Evolutionary conservation across 2,329 filamentous ascomycete species (phyloP), one percentile per base, ranked within the genome.

Genomic region (Phialophora verrucosa): DNA sequence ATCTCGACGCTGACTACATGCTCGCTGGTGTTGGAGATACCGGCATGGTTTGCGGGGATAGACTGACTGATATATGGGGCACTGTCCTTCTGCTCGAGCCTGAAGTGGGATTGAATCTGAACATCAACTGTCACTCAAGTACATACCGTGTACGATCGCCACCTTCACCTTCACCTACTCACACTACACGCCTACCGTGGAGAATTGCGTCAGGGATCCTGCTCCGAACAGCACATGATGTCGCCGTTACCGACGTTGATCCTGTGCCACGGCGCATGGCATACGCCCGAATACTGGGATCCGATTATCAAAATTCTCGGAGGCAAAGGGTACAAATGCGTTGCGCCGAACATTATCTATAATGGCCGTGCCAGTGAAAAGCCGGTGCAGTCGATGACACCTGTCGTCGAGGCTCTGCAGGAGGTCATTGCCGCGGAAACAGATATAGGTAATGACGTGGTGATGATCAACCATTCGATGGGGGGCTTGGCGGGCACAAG

Each of bases 391-490:
- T 63, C 66, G 23, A 31, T 66, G 38, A 51, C 20, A n/a, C 12
- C 49, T 3, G 59, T 42, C 35, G 35, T 68, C 50, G 42, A 55
- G 1, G 42, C 50, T 29, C 27, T 68, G 32, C 50, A 53, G 38
- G 29, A 50, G 31, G 44, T 65, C 29, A 55, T 68, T 31, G 58
- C 58, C 17, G 31, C 38, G 6, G 63, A 68, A 20, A 66, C 35
- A 20, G 25, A 17, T 17, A 20, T 23, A 10, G 66, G 63, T 42
- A 60, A 66, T 17, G 59, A 68, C 44, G 63, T 68, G 17, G 57
- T 68, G 23, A n/a, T 68, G 42, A 27, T 68, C 56, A 63, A 59
- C 23, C 66, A 68, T 49, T 68, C 66, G 11, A 67, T 68, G 42
- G 66, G 49, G 14, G 63, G 63, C 35, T 38, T 62, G 4, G 53